Evolutionary conservation across 108 stramenopile genomes (phyloP).

Genomic region (Thalassiosira profunda): DNA sequence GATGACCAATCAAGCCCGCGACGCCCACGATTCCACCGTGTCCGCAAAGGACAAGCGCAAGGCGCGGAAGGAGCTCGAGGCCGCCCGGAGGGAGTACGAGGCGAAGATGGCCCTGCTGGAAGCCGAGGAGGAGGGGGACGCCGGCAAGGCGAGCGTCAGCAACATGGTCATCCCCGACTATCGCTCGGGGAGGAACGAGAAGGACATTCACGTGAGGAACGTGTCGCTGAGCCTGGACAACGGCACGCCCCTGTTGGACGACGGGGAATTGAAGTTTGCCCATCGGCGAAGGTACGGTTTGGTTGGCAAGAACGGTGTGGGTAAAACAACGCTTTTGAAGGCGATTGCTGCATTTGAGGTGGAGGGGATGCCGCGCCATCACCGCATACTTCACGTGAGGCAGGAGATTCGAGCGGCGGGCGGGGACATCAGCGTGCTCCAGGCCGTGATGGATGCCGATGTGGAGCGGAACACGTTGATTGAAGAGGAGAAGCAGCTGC

Average conservation of each 20-base stretch:
- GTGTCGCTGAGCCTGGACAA: constrained; percentile 84
- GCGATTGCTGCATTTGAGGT: constrained; percentile 94
- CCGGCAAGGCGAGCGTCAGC: constrained; percentile 67
- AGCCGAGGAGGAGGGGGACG: constrained; percentile 54
- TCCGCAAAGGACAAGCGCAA: constrained; percentile 84
- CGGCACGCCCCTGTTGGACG: constrained; percentile 89
- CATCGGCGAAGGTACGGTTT: constrained; percentile 88
- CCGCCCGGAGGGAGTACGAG: constrained; percentile 63
- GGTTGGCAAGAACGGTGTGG: constrained; percentile 36
- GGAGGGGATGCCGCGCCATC: constrained; percentile 92
- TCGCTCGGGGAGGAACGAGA: constrained; percentile 73
- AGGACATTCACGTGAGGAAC: constrained; percentile 87
- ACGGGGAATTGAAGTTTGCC: constrained; percentile 92
- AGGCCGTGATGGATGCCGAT: constrained; percentile 97
- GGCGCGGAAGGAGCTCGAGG: constrained; percentile 75
- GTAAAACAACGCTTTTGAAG: constrained; percentile 95
- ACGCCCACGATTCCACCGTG: constrained; percentile 64
- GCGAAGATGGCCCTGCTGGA: constrained; percentile 48
- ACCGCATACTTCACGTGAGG: constrained; percentile 96
- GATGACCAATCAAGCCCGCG: constrained; percentile 72
- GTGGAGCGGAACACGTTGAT: constrained; percentile 85
- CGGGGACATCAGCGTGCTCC: constrained; percentile 89
- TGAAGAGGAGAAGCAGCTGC: constrained; percentile 75
- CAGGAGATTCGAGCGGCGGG: constrained; percentile 87
- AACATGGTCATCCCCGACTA: constrained; percentile 89